Percentiles rank a stretch among this genome's conserved stretches.
These are phyloP conservation scores for Ophioceras dolichostomum DNA, from an alignment of 2,329 filamentous ascomycete species.

Conservation along the genomic window DNA sequence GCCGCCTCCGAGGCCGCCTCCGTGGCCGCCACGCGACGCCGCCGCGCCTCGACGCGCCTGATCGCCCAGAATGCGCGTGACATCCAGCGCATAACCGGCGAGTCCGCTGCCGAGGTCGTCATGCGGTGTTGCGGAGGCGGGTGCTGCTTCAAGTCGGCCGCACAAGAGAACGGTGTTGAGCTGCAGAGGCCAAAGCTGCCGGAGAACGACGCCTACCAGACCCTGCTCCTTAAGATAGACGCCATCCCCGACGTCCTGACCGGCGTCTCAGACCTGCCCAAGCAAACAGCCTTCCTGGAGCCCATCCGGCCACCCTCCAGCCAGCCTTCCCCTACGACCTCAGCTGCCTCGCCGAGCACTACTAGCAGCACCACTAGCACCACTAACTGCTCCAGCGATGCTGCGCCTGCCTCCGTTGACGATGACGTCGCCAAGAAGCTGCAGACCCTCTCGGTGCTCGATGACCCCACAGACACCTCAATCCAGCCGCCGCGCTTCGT, in stretches of 20 bases:
- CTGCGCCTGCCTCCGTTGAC: constrained; percentile 4
- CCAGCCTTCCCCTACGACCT: constrained; percentile 31
- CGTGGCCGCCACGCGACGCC: constrained; percentile 24
- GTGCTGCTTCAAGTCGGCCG: constrained; percentile 42
- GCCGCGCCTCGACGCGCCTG: constrained; percentile 58
- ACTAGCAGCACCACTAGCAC: constrained; percentile 17
- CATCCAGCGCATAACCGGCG: constrained; percentile 51
- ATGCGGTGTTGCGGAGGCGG: constrained; percentile 52
- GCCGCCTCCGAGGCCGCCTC: constrained; percentile 26
- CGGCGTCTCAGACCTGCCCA: constrained; percentile 58
- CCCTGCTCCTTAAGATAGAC: constrained; percentile 64
- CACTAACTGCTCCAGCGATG: constrained; percentile 16
- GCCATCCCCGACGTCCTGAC: constrained; percentile 63
- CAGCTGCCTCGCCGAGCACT: constrained; percentile 29
- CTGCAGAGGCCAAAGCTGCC: constrained; percentile 47
- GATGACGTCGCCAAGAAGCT: constrained; percentile 7
- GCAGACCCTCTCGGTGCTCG: constrained; percentile 12
- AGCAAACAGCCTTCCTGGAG: constrained; percentile 61
- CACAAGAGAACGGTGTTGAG: constrained; percentile 30
- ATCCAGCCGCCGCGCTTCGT: constrained; percentile 79
- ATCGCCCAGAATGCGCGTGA: constrained; percentile 52
- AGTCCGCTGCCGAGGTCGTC: constrained; percentile 49
- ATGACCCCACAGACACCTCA: constrained; percentile 39
- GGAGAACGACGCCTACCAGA: constrained; percentile 75
- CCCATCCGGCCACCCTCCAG: constrained; percentile 32